Conservation (phyloP, 805 yeast species). For the Blastobotrys muscicola region DNA sequence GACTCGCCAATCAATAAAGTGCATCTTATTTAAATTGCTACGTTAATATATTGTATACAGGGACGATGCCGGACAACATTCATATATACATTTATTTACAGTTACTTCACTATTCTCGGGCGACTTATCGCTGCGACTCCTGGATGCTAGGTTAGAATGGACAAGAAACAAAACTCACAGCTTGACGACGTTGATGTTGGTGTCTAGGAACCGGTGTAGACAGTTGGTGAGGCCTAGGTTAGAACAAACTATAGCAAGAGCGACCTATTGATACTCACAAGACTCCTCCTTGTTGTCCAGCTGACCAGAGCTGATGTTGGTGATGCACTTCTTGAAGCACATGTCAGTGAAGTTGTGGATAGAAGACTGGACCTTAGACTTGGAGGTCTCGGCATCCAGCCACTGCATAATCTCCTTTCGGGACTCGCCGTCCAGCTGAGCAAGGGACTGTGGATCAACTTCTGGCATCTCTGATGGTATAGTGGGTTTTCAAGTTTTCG, state of each 20-base stretch:
- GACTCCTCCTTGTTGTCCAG: constrained; percentile 52
- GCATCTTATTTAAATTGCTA: not conserved
- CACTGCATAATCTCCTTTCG: constrained; percentile 66
- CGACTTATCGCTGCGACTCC: constrained; percentile 13
- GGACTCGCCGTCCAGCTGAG: constrained; percentile 53
- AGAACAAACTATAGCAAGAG: too few relatives aligned
- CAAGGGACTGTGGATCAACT: constrained; percentile 33
- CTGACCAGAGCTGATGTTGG: constrained; percentile 30
- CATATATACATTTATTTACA: constrained; percentile 1
- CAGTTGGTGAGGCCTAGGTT: constrained; percentile 48
- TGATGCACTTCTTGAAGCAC: constrained; percentile 83
- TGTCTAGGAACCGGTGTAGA: constrained; percentile 76
- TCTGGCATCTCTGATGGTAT: constrained; percentile 17
- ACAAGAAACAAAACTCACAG: constrained; percentile 22
- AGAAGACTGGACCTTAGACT: constrained; percentile 75
- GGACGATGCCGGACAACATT: too few relatives aligned
- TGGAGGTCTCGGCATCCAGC: constrained; percentile 74
- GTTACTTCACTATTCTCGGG: not conserved
- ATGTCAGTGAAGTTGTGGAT: constrained; percentile 82
- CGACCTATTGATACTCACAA: too few relatives aligned
- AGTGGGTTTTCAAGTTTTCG: not conserved
- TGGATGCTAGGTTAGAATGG: constrained; percentile 11
- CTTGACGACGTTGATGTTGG: constrained; percentile 76
- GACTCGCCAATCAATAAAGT: not conserved
- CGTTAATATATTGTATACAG: not conserved